Base-by-base conservation (phyloP, 2,329 filamentous ascomycete genomes). In the Sclerotinia sclerotiorum region DNA sequence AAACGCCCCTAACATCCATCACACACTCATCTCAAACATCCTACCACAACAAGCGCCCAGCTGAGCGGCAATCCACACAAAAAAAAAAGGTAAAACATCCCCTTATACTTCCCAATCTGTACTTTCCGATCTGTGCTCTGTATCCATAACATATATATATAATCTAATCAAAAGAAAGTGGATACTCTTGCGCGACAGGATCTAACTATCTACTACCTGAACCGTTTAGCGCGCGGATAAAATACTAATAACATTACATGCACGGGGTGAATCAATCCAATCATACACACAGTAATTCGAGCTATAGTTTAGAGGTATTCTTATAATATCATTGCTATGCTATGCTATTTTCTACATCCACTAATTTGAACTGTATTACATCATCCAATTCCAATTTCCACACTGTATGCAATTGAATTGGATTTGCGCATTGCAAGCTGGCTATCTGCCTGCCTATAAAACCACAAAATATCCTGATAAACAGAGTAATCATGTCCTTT, bases 271-370 rank as follows among this genome's bases (percentile, higher is more conserved):
- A 35, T 35, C 35, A n/a, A n/a, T n/a, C n/a, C n/a, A n/a, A n/a
- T n/a, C n/a, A n/a, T n/a, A n/a, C n/a, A n/a, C n/a, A n/a, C n/a
- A n/a, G n/a, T n/a, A 60, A 29, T 46, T 29, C 17, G 27, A 29
- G 51, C 4, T 15, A 13, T 3, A 3, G 13, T 46, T 60, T 10
- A 17, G 11, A 48, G 11, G 44, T 21, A 24, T 13, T 49, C 29
- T 62, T 19, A 51, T 39, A 15, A 39, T 51, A 51, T 62, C 46
- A 62, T 62, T 62, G 58, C 46, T 51, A 27, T 51, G 58, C 46
- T 51, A 27, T 51, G 29, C 46, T 51, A 62, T 62, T 39, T 29
- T 49, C 32, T 61, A 61, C 21, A 3, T n/a, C 44, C 42, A 8
- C 6, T 17, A n/a, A 48, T 48, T 29, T 2, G 44, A 32, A 35